Evolutionary conservation across 2,329 filamentous ascomycete genomes (phyloP).

Genomic region (Biscogniauxia sp.): DNA sequence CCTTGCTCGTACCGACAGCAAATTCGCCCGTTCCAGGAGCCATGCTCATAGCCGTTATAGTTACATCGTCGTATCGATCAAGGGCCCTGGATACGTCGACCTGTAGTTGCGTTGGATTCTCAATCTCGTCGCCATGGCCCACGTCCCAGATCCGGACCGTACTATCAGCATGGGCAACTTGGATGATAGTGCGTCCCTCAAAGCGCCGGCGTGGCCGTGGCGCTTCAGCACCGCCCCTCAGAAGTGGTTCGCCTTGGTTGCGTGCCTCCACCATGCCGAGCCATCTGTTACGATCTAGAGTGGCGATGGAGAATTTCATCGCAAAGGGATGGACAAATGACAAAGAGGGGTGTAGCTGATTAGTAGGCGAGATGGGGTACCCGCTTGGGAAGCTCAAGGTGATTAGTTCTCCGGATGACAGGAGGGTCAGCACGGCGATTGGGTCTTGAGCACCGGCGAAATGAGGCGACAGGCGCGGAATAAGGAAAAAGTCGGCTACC

Average conservation of each 20-base stretch:
- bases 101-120: slow-evolving; percentile 79
- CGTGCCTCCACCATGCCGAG: slow-evolving; percentile 86
- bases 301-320: slow-evolving; percentile 67
- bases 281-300: slow-evolving; percentile 78
- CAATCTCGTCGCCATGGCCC: slow-evolving; percentile 88
- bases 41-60: slow-evolving; percentile 77
- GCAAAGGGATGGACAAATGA: slow-evolving; percentile 90
- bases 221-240: slow-evolving; percentile 76
- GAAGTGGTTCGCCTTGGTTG: slow-evolving; percentile 71
- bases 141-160: slow-evolving; percentile 91
- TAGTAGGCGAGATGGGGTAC: slow-evolving; percentile 85
- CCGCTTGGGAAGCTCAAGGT: slow-evolving; percentile 92
- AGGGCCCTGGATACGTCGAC: slow-evolving; percentile 83
- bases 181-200: slow-evolving; percentile 79
- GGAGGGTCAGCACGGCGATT: slow-evolving; percentile 74
- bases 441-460: slow-evolving; percentile 89
- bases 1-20: slow-evolving; percentile 73
- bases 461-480: slow-evolving; percentile 80
- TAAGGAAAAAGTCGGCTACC: slow-evolving; percentile 75
- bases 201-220: slow-evolving; percentile 70
- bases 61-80: slow-evolving; percentile 72
- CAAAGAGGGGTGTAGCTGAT: slow-evolving; percentile 84
- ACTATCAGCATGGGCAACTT: slow-evolving; percentile 86
- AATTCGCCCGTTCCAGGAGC: slow-evolving; percentile 80
- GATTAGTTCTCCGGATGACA: slow-evolving; percentile 84